Evolutionary conservation across 2,329 filamentous ascomycete species (phyloP).

Genomic region (Pseudogymnoascus sp.): DNA sequence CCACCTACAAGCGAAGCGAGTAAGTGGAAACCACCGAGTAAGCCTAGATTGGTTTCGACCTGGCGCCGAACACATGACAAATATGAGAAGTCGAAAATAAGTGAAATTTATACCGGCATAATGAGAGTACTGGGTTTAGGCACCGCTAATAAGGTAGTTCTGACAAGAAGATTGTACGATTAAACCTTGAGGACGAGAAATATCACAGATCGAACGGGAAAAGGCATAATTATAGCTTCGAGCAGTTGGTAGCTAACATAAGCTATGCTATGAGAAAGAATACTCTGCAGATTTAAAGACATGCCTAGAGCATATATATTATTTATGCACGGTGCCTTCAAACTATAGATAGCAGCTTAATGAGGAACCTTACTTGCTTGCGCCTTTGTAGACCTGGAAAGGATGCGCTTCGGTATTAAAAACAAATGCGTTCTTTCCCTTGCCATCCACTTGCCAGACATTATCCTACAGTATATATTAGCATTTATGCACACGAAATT

Average conservation of each 20-base stretch:
- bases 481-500: constrained; percentile 4
- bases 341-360: neutral
- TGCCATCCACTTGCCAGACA: constrained; percentile 44
- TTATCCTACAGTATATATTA: constrained; percentile 19
- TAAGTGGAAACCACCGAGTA: too few species aligned
- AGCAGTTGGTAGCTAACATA: neutral
- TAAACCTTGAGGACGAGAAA: neutral
- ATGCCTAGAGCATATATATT: neutral
- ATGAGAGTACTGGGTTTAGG: neutral
- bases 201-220: neutral
- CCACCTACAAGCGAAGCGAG: too few species aligned
- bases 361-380: neutral
- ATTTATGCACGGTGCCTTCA: neutral
- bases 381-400: constrained; percentile 32
- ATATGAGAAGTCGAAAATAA: neutral
- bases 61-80: neutral
- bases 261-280: neutral
- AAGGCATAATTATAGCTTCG: neutral
- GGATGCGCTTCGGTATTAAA: constrained; percentile 61
- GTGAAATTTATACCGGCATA: neutral
- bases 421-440: constrained; percentile 46
- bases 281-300: neutral
- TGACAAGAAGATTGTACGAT: neutral
- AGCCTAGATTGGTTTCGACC: neutral
- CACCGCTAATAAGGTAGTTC: neutral